Percentiles rank a stretch among this genome's conserved stretches.
phyloP scores from a whole-genome alignment of 2,329 filamentous ascomycete genomes.

The Stagonosporopsis vannaccii region DNA sequence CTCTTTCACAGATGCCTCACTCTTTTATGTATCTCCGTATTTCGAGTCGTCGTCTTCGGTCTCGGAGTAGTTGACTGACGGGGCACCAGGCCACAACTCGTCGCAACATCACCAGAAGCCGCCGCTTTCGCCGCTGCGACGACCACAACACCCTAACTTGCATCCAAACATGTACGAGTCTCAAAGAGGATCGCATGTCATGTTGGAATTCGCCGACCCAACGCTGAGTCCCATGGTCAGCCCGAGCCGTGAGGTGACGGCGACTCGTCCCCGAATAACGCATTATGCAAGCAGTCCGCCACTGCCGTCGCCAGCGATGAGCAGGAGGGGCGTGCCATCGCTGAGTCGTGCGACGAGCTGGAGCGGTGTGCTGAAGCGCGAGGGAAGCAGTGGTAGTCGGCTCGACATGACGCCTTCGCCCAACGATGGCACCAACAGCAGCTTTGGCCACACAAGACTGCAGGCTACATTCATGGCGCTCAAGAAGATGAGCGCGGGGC shows the following conservation, averaged over 20 bases:
- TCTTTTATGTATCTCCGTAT: constrained; percentile 2
- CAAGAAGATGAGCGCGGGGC: constrained; percentile 35
- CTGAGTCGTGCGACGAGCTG: constrained; percentile 6
- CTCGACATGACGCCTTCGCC: not conserved
- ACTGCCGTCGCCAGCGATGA: not conserved
- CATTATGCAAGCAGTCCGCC: not conserved
- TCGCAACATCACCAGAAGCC: constrained; percentile 5
- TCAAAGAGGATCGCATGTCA: not conserved
- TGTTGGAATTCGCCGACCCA: constrained; percentile 5
- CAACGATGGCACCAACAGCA: not conserved
- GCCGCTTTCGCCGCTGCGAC: not conserved
- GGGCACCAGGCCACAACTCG: constrained; percentile 23
- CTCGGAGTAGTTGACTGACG: constrained; percentile 13
- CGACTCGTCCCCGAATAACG: not conserved
- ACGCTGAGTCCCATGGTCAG: not conserved
- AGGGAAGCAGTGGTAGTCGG: not conserved
- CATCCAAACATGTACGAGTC: not conserved
- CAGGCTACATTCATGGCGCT: constrained; percentile 38
- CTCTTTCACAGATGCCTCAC: not conserved
- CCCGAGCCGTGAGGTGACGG: not conserved
- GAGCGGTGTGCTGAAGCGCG: constrained; percentile 5
- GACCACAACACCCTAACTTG: not conserved
- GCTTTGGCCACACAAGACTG: constrained; percentile 26
- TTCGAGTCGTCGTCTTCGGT: constrained; percentile 7
- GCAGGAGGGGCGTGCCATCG: not conserved